These are phyloP conservation scores for Psophocarpus tetragonolobus DNA, from an alignment of 306 rosid species.

Conservation along the genomic window DNA sequence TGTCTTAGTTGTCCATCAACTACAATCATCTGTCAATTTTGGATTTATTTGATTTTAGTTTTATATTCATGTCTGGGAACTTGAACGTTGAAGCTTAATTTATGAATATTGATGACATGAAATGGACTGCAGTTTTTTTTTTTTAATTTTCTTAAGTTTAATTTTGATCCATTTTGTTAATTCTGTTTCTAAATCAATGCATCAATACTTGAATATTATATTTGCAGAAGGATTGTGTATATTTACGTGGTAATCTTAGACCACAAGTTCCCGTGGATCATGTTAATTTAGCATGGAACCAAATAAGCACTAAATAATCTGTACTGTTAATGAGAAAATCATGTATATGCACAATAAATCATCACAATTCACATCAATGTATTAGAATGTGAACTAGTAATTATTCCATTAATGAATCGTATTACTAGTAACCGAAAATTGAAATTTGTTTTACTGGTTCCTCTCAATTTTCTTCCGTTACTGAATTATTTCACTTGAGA, in stretches of 20 bases:
- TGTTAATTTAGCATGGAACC: neutral
- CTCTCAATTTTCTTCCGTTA: neutral
- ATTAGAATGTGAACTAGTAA: neutral
- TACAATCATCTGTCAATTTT: neutral
- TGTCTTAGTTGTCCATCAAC: neutral
- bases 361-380: too few species aligned
- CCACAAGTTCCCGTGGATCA: too few species aligned
- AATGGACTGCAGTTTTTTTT: neutral
- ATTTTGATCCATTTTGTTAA: neutral
- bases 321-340: neutral
- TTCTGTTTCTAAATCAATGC: constrained; percentile 3
- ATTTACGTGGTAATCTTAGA: neutral
- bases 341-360: neutral
- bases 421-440: neutral
- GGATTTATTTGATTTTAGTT: neutral
- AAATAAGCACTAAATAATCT: too few species aligned
- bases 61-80: neutral
- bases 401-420: neutral
- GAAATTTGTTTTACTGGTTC: neutral
- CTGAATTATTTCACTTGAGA: neutral
- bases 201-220: neutral
- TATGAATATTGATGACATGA: neutral
- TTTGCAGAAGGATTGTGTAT: neutral
- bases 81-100: neutral
- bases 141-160: neutral